Base-by-base conservation (phyloP, 208 protist species). In the Blastocrithidia nonstop region DNA sequence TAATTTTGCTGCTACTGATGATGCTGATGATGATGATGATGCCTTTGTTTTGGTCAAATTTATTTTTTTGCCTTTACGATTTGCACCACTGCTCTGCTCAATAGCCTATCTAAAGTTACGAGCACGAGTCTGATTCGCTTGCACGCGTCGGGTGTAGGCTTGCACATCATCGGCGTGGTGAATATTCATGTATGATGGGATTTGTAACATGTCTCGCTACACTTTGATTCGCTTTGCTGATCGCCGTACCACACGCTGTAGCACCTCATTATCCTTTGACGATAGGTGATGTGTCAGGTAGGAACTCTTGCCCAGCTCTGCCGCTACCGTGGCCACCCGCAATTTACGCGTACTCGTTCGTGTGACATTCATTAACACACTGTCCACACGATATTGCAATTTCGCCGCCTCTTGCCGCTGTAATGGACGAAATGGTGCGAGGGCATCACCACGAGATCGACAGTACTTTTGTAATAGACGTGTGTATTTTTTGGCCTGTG, bases 231-330 rank as follows among this genome's bases (percentile, higher is more conserved):
- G 54, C 48, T 85, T 71, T 17, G 85, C 74, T 1, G 74, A 76
- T 2, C 61, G 62, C 47, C 69, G 74, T 31, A 91, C 78, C 9
- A 98, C 71, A 1, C 64, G 61, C 37, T 75, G 44, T 4, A 95
- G 47, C 2, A 79, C 94, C 31, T 92, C 78, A 3, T 73, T 72
- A 24, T 95, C 91, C 50, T 83, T 71, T 48, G 95, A 81, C 20
- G 65, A 74, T 23, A 98, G 87, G 53, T 92, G 81, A 45, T 85
- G 82, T n/a, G 74, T 63, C 17, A 94, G 72, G 40, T 81, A 81
- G 7, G 90, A 86, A 48, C 89, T 93, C 46, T 93, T 73, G 37
- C 66, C 80, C 38, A 91, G 63, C 66, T 91, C 83, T 19, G 85
- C 59, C 1, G 78, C 81, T 8, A 93, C 80, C 21, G 79, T 80